Base-by-base conservation (phyloP, 2,329 filamentous ascomycete species). In the Ambrosiella cleistominuta region DNA sequence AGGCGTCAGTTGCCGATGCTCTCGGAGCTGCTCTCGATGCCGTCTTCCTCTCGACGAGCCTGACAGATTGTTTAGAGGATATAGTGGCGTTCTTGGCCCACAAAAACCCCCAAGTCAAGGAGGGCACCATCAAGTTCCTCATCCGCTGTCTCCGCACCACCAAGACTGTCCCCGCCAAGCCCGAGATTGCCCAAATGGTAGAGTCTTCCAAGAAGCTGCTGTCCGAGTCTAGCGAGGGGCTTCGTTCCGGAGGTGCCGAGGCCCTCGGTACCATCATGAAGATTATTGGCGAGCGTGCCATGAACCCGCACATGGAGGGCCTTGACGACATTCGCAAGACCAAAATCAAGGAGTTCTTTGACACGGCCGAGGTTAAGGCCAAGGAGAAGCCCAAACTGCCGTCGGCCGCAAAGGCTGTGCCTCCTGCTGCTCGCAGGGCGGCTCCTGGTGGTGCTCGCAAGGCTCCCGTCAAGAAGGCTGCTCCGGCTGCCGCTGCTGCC, bases 61-160 rank as follows among this genome's bases (percentile, higher is more conserved):
- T 98, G 37, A 78, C 82, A 2, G 94, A 98, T 0, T 93, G 88
- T 64, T 71, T 97, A n/a, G 89, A 95, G 66, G 93, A 98, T 62
- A 94, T 88, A 7, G 70, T 88, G 0, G 80, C 93, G 60, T 94
- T 85, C 63, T 72, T 97, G 38, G 83, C 82, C 63, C 88, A 95
- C 77, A 98, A 98, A 71, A 98, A 98, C 67, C 93, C 93, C 0
- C 90, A 96, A 66, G 87, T 98, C 62, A 98, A 98, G 71, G 88
- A 96, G 65, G 90, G 94, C 61, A 94, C 88, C 0, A 85, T 95
- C 71, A 88, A 88, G 62, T 97, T 98, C 65, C 74, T 98, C n/a
- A 85, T 94, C 54, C 81, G 93, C 62, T 91, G 86, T 67, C 74
- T 98, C 51, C 84, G 85, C 63, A 88, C 81, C 0, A 95, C 91